Evolutionary conservation across 2,329 filamentous ascomycete genomes (phyloP).

Genomic region (Tolypocladium endophyticum): DNA sequence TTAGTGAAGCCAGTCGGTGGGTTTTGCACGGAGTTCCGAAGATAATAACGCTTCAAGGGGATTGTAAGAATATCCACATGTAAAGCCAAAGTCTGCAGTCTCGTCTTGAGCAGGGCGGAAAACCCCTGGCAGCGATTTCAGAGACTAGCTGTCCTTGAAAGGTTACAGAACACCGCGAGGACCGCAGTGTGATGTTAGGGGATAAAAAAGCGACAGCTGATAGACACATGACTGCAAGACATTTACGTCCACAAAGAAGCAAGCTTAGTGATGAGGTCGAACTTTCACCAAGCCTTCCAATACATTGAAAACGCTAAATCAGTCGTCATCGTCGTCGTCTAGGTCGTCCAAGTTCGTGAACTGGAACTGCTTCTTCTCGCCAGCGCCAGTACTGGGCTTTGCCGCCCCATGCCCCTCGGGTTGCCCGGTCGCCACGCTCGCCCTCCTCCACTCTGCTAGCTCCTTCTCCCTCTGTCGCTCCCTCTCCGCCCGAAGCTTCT

Average conservation of each 20-base stretch:
- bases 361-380: slow-evolving; percentile 43
- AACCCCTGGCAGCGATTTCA: neutral
- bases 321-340: slow-evolving; percentile 31
- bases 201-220: neutral
- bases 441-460: slow-evolving; percentile 29
- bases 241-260: neutral
- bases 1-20: neutral
- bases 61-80: slow-evolving; percentile 15
- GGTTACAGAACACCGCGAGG: neutral
- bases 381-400: slow-evolving; percentile 14
- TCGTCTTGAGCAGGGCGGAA: neutral
- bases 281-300: neutral
- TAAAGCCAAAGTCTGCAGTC: neutral
- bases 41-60: too few species aligned
- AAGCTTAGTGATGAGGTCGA: neutral
- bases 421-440: slow-evolving; percentile 19
- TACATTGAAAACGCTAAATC: too few species aligned
- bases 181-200: neutral
- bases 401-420: slow-evolving; percentile 13
- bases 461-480: slow-evolving; percentile 32
- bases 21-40: neutral
- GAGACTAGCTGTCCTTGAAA: neutral
- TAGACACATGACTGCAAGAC: neutral
- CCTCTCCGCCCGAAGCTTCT: slow-evolving; percentile 27
- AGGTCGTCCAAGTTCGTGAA: slow-evolving; percentile 44